These are phyloP conservation scores for Dictyostelium discoideum DNA, from an alignment of 78 protist genomes.

Conservation along the genomic window dicty_2.7 NC_007089.4:3176001-3176500, in stretches of 20 bases:
- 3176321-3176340: background rate
- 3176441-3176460: slow-evolving; percentile 44
- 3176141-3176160: slow-evolving; percentile 72
- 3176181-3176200: slow-evolving; percentile 52
- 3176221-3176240: background rate
- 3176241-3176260: too few species aligned
- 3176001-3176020: slow-evolving; percentile 75
- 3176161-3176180: slow-evolving; percentile 57
- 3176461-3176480: background rate
- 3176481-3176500: background rate
- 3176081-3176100: slow-evolving; percentile 75
- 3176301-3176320: background rate
- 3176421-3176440: slow-evolving; percentile 20
- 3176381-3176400: too few species aligned
- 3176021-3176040: slow-evolving; percentile 73
- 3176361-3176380: background rate
- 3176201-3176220: slow-evolving; percentile 23
- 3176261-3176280: background rate
- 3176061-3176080: slow-evolving; percentile 70
- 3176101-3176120: slow-evolving; percentile 46
- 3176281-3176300: background rate
- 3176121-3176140: slow-evolving; percentile 72
- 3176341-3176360: background rate
- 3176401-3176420: background rate
- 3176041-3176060: slow-evolving; percentile 67